Percentiles rank a stretch among this genome's conserved stretches.
Conservation (phyloP, 1,284 basidiomycete genomes). For the Agroathelia rolfsii region DNA sequence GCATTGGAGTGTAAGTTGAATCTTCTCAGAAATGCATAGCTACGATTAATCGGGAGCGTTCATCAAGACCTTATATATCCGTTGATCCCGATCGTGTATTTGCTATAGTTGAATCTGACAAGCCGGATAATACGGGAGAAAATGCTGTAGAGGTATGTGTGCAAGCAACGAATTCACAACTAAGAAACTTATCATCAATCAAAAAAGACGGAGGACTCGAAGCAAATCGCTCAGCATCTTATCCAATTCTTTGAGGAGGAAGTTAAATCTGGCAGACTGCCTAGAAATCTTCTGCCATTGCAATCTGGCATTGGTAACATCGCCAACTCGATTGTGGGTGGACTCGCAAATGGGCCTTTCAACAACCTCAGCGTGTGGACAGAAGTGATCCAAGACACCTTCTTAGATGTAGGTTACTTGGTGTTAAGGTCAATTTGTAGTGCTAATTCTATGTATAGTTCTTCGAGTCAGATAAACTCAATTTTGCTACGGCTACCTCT, state of each 20-base stretch:
- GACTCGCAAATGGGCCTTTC: conserved; percentile 37
- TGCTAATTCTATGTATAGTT: conserved; percentile 31
- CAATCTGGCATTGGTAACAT: conserved; percentile 45
- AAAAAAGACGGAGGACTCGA: conserved; percentile 29
- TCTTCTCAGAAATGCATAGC: too few species aligned
- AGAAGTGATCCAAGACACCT: conserved; percentile 33
- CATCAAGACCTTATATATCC: conserved; percentile 30
- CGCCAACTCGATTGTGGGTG: conserved; percentile 42
- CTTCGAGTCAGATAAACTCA: conserved; percentile 38
- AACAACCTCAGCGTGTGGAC: conserved; percentile 43
- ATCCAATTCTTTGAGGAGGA: conserved; percentile 38
- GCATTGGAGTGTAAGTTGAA: too few species aligned
- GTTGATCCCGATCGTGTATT: conserved; percentile 41
- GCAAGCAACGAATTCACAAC: too few species aligned
- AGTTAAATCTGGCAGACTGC: conserved; percentile 34
- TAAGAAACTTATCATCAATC: too few species aligned
- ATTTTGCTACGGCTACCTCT: conserved; percentile 42
- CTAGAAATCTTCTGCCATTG: conserved; percentile 33
- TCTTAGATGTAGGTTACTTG: not conserved
- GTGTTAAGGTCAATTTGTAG: not conserved
- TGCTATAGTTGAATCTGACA: conserved; percentile 33
- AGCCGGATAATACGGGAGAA: conserved; percentile 38
- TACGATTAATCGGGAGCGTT: too few species aligned
- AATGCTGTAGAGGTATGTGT: conserved; percentile 34
- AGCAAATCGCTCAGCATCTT: conserved; percentile 34